Conservation (phyloP, 495 filamentous ascomycete genomes). For the Hypoxylon fragiforme region DNA sequence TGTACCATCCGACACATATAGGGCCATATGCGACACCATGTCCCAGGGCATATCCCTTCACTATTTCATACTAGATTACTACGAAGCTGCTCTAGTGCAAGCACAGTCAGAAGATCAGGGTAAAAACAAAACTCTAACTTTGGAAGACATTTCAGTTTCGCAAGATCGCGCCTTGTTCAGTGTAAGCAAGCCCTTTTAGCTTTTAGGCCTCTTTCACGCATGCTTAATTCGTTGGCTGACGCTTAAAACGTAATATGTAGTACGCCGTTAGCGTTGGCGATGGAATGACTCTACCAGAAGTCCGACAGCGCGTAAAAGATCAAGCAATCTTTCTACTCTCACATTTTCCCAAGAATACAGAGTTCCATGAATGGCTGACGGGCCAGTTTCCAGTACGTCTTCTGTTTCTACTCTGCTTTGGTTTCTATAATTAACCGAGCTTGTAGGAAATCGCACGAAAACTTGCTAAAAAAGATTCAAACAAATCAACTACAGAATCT, state of each 20-base stretch:
- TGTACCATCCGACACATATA: slow-evolving; percentile 62
- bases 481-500: slow-evolving; percentile 9
- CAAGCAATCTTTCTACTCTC: slow-evolving; percentile 47
- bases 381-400: slow-evolving; percentile 39
- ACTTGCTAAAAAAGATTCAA: slow-evolving; percentile 18
- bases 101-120: slow-evolving; percentile 39
- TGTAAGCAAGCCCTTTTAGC: slow-evolving; percentile 37
- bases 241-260: slow-evolving; percentile 31
- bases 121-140: slow-evolving; percentile 36
- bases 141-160: slow-evolving; percentile 26
- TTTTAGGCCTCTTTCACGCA: background rate
- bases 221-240: background rate
- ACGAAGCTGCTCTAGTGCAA: slow-evolving; percentile 34
- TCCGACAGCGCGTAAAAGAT: slow-evolving; percentile 37
- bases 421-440: background rate
- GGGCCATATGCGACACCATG: slow-evolving; percentile 64
- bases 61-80: slow-evolving; percentile 59
- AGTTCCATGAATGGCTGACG: slow-evolving; percentile 42
- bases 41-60: slow-evolving; percentile 70
- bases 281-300: slow-evolving; percentile 46
- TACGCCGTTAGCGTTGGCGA: slow-evolving; percentile 49
- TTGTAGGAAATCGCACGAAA: slow-evolving; percentile 17
- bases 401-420: background rate
- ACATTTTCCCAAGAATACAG: slow-evolving; percentile 47
- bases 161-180: slow-evolving; percentile 44